phyloP scores from a whole-genome alignment of 1,284 basidiomycete genomes.

The Ustilago shanxiensis region DNA sequence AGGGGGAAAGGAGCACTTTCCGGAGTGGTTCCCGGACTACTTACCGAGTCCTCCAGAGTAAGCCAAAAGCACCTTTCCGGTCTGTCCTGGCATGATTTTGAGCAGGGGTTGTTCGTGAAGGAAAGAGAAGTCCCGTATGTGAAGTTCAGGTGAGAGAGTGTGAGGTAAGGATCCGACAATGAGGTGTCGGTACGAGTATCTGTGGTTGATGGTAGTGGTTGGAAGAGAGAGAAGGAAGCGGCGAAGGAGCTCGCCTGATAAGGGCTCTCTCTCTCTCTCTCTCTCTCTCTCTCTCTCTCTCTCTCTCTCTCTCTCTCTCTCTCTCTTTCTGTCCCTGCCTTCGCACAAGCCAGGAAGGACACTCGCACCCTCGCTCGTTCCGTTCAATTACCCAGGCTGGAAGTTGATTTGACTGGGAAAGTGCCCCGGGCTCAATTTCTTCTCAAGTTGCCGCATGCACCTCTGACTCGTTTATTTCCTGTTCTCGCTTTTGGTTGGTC shows the following conservation, averaged over 20 bases:
- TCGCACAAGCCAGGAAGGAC: slow-evolving; percentile 15
- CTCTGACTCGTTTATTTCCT: slow-evolving; percentile 31
- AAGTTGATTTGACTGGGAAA: neutral
- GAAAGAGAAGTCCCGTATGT: slow-evolving; percentile 2
- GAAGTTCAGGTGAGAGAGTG: slow-evolving; percentile 7
- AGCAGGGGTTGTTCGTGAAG: slow-evolving; percentile 1
- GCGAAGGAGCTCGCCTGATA: slow-evolving; percentile 17
- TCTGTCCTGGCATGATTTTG: slow-evolving; percentile 62
- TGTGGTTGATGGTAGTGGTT: slow-evolving; percentile 23
- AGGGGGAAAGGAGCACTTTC: slow-evolving; percentile 12
- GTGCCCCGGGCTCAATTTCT: neutral
- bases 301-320: too few species aligned
- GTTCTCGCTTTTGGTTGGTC: slow-evolving; percentile 13
- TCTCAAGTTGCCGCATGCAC: slow-evolving; percentile 12
- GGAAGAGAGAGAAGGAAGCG: slow-evolving; percentile 8
- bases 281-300: neutral
- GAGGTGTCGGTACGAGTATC: slow-evolving; percentile 8
- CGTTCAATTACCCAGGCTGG: slow-evolving; percentile 40
- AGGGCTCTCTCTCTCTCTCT: slow-evolving; percentile 7
- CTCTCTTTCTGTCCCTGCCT: too few species aligned
- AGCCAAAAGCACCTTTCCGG: slow-evolving; percentile 89
- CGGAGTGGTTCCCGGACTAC: slow-evolving; percentile 70
- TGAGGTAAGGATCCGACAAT: neutral
- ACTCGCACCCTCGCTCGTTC: slow-evolving; percentile 8
- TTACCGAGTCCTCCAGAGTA: slow-evolving; percentile 97